Conservation (phyloP, 805 yeast genomes). For the Citeromyces nyonsensis region DNA sequence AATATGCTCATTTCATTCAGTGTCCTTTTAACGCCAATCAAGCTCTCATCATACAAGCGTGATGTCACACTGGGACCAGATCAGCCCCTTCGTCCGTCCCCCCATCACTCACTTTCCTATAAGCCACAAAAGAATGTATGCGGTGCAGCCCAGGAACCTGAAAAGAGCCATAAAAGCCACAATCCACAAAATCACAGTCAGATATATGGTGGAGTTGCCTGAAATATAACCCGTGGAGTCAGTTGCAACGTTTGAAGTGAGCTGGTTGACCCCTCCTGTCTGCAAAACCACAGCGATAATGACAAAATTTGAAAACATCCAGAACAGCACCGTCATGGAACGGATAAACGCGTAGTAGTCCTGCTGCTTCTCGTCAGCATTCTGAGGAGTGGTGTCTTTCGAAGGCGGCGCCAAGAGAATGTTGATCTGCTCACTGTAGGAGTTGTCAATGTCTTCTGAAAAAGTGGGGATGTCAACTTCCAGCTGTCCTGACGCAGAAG, state of each 20-base stretch:
- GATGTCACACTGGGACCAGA: too few relatives aligned
- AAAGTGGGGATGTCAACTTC: conserved; percentile 67
- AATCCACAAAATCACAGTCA: conserved; percentile 80
- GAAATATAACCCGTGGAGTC: conserved; percentile 13
- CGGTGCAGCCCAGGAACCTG: too few relatives aligned
- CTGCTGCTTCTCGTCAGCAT: conserved; percentile 36
- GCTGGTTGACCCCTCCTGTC: conserved; percentile 57
- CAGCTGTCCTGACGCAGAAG: conserved; percentile 44
- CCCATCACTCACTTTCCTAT: too few relatives aligned
- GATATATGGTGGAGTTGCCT: conserved; percentile 38
- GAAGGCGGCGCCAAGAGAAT: conserved; percentile 28
- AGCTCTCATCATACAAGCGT: too few relatives aligned
- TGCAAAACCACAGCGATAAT: conserved; percentile 73
- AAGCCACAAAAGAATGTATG: too few relatives aligned
- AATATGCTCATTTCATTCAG: too few relatives aligned
- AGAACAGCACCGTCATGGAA: conserved; percentile 73
- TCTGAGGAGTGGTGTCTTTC: conserved; percentile 12
- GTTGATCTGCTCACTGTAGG: conserved; percentile 51
- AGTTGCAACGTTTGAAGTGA: conserved; percentile 11
- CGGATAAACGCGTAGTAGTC: conserved; percentile 85
- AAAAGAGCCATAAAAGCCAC: conserved; percentile 83
- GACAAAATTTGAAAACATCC: conserved; percentile 81
- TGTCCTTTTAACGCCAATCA: too few relatives aligned
- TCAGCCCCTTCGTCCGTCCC: too few relatives aligned
- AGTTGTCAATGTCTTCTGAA: conserved; percentile 57